phyloP scores from a whole-genome alignment of 2,329 filamentous ascomycete species.

The Pyrenophora tritici-repentis region DNA sequence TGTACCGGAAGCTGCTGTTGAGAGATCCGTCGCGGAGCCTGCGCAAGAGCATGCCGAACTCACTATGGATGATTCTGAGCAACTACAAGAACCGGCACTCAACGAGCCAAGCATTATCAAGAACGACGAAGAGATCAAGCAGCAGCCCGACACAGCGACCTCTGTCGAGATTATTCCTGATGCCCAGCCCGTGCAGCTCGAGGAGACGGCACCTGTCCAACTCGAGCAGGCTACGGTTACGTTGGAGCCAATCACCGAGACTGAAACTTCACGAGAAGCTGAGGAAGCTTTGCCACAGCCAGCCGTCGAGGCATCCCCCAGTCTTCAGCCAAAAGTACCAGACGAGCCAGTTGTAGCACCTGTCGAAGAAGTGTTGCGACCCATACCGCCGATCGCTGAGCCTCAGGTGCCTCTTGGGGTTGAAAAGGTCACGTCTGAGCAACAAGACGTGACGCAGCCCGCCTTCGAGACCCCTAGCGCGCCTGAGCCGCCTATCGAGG shows the following conservation, averaged over 20 bases:
- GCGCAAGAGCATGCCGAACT: neutral
- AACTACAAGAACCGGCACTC: neutral
- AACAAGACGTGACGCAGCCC: neutral
- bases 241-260: neutral
- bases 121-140: constrained; percentile 36
- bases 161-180: constrained; percentile 11
- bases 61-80: neutral
- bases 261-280: constrained; percentile 1
- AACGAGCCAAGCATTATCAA: constrained; percentile 12
- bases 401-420: neutral
- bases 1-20: neutral
- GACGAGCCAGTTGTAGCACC: neutral
- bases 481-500: constrained; percentile 2
- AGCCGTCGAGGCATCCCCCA: neutral
- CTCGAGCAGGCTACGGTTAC: neutral
- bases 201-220: constrained; percentile 1
- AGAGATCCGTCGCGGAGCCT: neutral
- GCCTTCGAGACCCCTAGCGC: constrained; percentile 19
- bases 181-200: neutral
- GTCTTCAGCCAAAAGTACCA: neutral
- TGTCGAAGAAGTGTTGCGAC: constrained; percentile 1
- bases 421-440: constrained; percentile 5
- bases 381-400: neutral
- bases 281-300: constrained; percentile 1
- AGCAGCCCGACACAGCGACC: constrained; percentile 16